A percentile compares a stretch with the other conserved stretches of the same genome.
These are phyloP conservation scores for Colletotrichum siamense DNA, from an alignment of 2,329 filamentous ascomycete species.

Conservation along the genomic window DNA sequence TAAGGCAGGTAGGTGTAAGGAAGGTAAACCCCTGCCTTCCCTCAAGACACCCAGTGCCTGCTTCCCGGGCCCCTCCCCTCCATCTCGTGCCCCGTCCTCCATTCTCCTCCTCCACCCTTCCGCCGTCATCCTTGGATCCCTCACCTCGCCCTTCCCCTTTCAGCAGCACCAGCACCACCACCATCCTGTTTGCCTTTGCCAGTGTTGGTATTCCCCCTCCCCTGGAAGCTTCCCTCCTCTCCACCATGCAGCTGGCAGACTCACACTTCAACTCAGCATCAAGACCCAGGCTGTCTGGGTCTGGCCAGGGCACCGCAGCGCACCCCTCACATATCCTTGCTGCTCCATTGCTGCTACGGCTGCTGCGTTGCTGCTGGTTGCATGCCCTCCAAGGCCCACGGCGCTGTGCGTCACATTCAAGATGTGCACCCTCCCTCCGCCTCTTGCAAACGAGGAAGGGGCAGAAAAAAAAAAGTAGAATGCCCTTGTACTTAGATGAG, in stretches of 20 bases:
- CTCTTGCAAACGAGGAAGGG: not conserved
- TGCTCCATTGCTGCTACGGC: not conserved
- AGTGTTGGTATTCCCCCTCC: not conserved
- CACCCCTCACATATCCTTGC: not conserved
- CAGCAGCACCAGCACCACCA: not conserved
- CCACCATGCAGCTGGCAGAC: not conserved
- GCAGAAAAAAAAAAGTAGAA: not conserved
- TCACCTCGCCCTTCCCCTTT: not conserved
- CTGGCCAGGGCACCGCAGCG: not conserved
- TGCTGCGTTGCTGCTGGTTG: not conserved
- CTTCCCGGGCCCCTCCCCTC: slow-evolving; percentile 3
- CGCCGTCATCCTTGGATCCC: not conserved
- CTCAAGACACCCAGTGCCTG: not conserved
- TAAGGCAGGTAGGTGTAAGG: not conserved
- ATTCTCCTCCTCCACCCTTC: not conserved
- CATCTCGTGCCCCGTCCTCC: not conserved
- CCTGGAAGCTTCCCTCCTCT: not conserved
- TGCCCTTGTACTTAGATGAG: slow-evolving; percentile 7
- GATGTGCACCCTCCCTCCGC: slow-evolving; percentile 1
- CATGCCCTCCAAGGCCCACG: not conserved
- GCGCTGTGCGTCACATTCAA: slow-evolving; percentile 11
- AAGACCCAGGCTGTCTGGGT: not conserved
- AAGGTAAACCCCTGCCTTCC: not conserved
- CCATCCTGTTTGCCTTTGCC: not conserved
- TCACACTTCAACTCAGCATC: not conserved